Evolutionary conservation across 495 filamentous ascomycete genomes (phyloP), one percentile per base, ranked within the genome.

Genomic region (Delitschia confertaspora): DNA sequence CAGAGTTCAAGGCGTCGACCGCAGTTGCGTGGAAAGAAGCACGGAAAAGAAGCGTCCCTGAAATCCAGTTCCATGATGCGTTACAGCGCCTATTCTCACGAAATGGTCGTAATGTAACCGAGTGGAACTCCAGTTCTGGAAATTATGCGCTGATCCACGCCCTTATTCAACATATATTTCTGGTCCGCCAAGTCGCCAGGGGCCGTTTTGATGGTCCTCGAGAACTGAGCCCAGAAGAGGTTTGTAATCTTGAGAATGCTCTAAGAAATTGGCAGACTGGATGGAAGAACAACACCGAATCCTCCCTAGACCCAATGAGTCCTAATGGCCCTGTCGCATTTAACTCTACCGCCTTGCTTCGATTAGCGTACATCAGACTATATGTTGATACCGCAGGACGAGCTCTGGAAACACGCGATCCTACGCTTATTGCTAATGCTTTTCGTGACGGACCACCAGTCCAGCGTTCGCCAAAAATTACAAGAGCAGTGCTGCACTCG

Each of bases 131-230:
- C 6, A 76, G 78, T 0, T 65, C 83, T 0, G 79, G 79, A 11
- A 78, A 77, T 46, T 82, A 82, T 46, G 69, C 79, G 4, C 69
- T 83, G 3, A 81, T 85, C 25, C 74, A 80, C 48, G 79, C 77
- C 0, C 60, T 85, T 38, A 69, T 82, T 10, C 80, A 85, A 48
- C 75, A 81, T 33, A 82, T 85, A 19, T 83, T 76, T 59, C 64
- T 78, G 16, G 68, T 70, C 36, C 75, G 76, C n/a, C 46, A 55
- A 31, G 48, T 51, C 1, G 42, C 48, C 20, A 23, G 48, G 33
- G 26, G 42, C 33, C 41, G 48, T 10, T 51, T 51, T 20, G 48
- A 51, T 22, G 42, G 48, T 30, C 19, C 35, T 21, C 41, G 48
- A 19, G 48, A 51, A 8, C 41, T 51, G 1, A 51, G 41, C 22